These are phyloP conservation scores for Fraxinus latifolia DNA, from an alignment of 305 asterid species.

Conservation along the genomic window DNA sequence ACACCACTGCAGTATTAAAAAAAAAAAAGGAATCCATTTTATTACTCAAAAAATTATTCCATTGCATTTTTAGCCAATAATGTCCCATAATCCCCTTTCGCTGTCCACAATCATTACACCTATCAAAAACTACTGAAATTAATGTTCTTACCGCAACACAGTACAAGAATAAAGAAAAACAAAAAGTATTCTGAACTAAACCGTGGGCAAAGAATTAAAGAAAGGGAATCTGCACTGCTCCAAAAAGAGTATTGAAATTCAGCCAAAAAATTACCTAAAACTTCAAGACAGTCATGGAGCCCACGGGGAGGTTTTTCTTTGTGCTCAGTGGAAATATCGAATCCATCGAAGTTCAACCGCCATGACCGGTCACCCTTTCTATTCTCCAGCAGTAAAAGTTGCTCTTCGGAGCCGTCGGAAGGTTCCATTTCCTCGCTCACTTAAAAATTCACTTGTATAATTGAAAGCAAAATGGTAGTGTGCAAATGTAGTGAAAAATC, in stretches of 20 bases:
- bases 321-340: constrained; percentile 34
- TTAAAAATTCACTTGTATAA: neutral
- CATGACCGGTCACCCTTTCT: constrained; percentile 40
- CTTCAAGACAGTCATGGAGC: constrained; percentile 45
- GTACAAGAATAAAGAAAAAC: neutral
- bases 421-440: constrained; percentile 32
- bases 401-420: constrained; percentile 36
- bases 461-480: neutral
- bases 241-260: neutral
- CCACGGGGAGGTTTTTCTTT: constrained; percentile 46
- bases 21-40: neutral
- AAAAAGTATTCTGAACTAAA: neutral
- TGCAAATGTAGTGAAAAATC: constrained; percentile 6
- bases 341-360: constrained; percentile 46
- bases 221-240: neutral
- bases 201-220: neutral
- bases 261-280: constrained; percentile 25
- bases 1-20: neutral
- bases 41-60: neutral
- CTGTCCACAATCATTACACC: neutral
- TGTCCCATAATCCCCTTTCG: neutral
- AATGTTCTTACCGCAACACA: neutral
- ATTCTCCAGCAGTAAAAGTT: constrained; percentile 30
- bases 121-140: neutral
- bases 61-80: neutral